Evolutionary conservation across 2,329 filamentous ascomycete genomes (phyloP).

Genomic region (Cladosporium sp.): DNA sequence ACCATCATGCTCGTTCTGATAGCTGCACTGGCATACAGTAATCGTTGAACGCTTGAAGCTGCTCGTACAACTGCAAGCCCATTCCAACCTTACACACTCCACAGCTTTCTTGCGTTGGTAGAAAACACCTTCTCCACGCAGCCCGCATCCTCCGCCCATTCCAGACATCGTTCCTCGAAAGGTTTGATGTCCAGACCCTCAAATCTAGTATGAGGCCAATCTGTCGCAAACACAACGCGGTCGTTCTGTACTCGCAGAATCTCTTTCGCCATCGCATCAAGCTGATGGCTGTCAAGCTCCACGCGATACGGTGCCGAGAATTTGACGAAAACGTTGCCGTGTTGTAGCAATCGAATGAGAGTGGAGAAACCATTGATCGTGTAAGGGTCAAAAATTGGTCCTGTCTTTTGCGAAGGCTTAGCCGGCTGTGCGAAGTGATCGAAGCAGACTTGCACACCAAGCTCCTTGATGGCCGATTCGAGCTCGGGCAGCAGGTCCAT

Average conservation of each 20-base stretch:
- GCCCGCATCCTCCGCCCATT: slow-evolving; percentile 48
- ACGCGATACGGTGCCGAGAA: slow-evolving; percentile 61
- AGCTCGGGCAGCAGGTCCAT: slow-evolving; percentile 43
- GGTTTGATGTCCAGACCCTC: slow-evolving; percentile 57
- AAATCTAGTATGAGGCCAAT: slow-evolving; percentile 66
- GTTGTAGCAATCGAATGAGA: slow-evolving; percentile 49
- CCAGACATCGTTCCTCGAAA: slow-evolving; percentile 56
- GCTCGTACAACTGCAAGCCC: background rate
- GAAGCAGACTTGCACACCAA: slow-evolving; percentile 56
- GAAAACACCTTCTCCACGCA: slow-evolving; percentile 55
- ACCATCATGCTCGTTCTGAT: background rate
- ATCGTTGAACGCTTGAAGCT: background rate
- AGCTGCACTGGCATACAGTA: background rate
- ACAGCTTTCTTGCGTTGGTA: slow-evolving; percentile 57
- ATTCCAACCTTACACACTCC: slow-evolving; percentile 15
- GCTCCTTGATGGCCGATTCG: slow-evolving; percentile 49
- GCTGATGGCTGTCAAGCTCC: slow-evolving; percentile 46
- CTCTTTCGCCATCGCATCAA: slow-evolving; percentile 53
- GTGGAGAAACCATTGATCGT: slow-evolving; percentile 51
- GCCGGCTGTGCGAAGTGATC: slow-evolving; percentile 57
- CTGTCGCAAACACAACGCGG: slow-evolving; percentile 59
- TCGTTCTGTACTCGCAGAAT: slow-evolving; percentile 48
- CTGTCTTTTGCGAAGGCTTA: slow-evolving; percentile 43
- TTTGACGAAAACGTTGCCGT: slow-evolving; percentile 57
- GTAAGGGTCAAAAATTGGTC: slow-evolving; percentile 37